phyloP scores from a whole-genome alignment of 2,329 filamentous ascomycete genomes.

The Emydomyces testavorans region DNA sequence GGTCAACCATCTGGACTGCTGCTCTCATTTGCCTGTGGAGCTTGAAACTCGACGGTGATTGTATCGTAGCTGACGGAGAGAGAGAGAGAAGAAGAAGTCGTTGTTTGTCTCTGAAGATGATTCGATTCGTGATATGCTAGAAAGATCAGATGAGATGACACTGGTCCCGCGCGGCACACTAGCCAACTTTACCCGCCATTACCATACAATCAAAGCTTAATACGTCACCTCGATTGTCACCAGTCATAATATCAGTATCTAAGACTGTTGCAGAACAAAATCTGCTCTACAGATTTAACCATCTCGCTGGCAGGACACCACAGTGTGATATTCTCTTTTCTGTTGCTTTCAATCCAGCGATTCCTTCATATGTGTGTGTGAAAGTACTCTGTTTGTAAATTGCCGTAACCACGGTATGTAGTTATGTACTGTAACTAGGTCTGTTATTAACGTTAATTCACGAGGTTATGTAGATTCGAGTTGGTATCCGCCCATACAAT shows the following conservation, averaged over 20 bases:
- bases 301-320: no score
- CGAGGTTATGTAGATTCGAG: no score
- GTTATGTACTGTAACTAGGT: no score
- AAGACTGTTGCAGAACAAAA: background rate
- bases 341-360: background rate
- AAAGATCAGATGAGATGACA: background rate
- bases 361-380: background rate
- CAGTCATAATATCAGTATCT: background rate
- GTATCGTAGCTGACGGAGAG: background rate
- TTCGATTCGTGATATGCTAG: no score
- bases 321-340: no score
- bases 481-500: background rate
- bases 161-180: constrained; percentile 9
- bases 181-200: constrained; percentile 10
- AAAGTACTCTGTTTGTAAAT: no score
- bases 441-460: no score
- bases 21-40: background rate
- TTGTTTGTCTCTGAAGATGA: background rate
- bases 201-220: constrained; percentile 5
- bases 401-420: no score
- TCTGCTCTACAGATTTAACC: no score
- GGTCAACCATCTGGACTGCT: background rate
- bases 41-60: background rate
- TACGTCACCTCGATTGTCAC: background rate
- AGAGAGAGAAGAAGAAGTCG: background rate